These are phyloP conservation scores for Penicillium soppii DNA, from an alignment of 495 filamentous ascomycete genomes.

Conservation along the genomic window DNA sequence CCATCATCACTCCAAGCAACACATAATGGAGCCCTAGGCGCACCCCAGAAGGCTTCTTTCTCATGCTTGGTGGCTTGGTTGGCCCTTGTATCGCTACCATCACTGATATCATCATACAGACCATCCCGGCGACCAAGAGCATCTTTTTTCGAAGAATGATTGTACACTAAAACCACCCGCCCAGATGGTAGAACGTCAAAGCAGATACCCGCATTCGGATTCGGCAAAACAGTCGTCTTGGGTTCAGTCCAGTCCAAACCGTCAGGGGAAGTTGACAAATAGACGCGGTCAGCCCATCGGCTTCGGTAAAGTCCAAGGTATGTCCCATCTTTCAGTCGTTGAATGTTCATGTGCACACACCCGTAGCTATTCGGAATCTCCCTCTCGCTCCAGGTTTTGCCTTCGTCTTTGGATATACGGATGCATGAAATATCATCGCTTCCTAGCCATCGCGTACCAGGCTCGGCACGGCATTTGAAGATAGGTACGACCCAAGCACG, in stretches of 20 bases:
- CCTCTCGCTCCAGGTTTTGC: constrained; percentile 18
- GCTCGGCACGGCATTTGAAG: constrained; percentile 25
- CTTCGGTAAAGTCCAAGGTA: constrained; percentile 25
- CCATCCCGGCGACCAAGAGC: constrained; percentile 23
- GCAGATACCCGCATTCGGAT: constrained; percentile 26
- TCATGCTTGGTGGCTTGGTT: constrained; percentile 21
- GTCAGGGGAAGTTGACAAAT: constrained; percentile 20
- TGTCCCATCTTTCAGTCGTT: constrained; percentile 15
- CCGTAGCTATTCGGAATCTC: constrained; percentile 21
- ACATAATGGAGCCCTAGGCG: constrained; percentile 21
- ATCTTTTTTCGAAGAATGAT: constrained; percentile 23
- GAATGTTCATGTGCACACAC: constrained; percentile 27
- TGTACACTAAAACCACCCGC: constrained; percentile 22
- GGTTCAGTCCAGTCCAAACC: constrained; percentile 23
- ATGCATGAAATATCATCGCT: constrained; percentile 25
- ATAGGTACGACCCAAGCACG: constrained; percentile 19
- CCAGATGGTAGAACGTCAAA: constrained; percentile 25
- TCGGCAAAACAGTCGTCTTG: constrained; percentile 16
- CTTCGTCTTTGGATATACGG: constrained; percentile 18
- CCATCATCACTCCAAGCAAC: constrained; percentile 28
- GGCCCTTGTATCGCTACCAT: constrained; percentile 15
- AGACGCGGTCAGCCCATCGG: constrained; percentile 25
- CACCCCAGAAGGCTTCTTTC: constrained; percentile 29
- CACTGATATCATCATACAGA: constrained; percentile 27
- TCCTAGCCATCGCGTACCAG: constrained; percentile 21